Percentiles rank a stretch among this genome's conserved stretches.
Evolutionary conservation across 306 rosid genomes (phyloP).

Genomic region (Acacia crassicarpa): DNA sequence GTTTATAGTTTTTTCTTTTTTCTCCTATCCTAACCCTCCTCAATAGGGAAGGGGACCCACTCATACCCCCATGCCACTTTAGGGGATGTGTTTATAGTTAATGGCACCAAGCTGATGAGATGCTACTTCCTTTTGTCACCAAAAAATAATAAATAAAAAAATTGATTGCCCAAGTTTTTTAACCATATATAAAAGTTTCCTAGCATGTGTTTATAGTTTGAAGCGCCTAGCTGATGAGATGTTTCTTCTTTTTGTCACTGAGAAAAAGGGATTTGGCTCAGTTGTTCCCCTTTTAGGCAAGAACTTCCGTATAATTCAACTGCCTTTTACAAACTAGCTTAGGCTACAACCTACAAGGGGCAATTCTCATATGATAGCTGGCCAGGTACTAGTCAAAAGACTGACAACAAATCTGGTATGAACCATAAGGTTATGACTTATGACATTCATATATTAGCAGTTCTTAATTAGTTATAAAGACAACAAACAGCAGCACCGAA

Average conservation of each 20-base stretch:
- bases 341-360: background rate
- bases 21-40: too few species aligned
- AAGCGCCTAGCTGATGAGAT: background rate
- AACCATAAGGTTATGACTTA: constrained; percentile 7
- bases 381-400: background rate
- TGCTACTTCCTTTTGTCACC: too few species aligned
- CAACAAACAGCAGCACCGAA: constrained; percentile 7
- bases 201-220: background rate
- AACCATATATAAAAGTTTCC: background rate
- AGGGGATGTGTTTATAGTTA: too few species aligned
- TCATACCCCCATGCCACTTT: too few species aligned
- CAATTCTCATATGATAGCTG: background rate
- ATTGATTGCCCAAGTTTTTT: background rate
- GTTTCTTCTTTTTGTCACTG: background rate
- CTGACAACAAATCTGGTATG: background rate
- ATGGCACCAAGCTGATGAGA: background rate
- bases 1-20: background rate
- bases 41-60: too few species aligned
- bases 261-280: background rate
- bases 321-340: background rate
- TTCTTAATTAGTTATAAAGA: constrained; percentile 2
- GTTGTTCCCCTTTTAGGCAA: background rate
- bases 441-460: constrained; percentile 21
- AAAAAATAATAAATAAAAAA: too few species aligned
- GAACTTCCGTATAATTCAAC: background rate